These are phyloP conservation scores for Cyberlindnera lachancei DNA, from an alignment of 805 yeast species.

Conservation along the genomic window DNA sequence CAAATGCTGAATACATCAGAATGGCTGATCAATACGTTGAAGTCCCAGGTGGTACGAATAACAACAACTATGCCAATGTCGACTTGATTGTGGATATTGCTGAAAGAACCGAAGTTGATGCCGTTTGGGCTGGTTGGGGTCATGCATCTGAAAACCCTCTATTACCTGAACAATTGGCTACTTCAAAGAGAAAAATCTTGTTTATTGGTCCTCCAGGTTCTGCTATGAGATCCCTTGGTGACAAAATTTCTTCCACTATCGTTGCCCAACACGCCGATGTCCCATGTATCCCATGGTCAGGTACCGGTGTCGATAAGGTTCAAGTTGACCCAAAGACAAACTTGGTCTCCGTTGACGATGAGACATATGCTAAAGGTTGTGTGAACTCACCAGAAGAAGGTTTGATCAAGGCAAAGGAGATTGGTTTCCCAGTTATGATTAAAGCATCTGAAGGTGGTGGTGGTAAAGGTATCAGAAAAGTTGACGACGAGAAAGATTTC, in stretches of 20 bases:
- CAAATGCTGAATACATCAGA: slow-evolving; percentile 95
- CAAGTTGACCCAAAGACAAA: slow-evolving; percentile 57
- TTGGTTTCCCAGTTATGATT: slow-evolving; percentile 98
- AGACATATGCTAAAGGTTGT: slow-evolving; percentile 82
- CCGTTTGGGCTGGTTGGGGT: slow-evolving; percentile 99
- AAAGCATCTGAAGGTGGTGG: slow-evolving; percentile 99
- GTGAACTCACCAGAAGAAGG: slow-evolving; percentile 85
- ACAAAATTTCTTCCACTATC: slow-evolving; percentile 93
- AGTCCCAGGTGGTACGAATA: slow-evolving; percentile 99
- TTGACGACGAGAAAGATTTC: slow-evolving; percentile 77
- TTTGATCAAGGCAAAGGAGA: slow-evolving; percentile 68
- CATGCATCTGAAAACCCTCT: slow-evolving; percentile 98
- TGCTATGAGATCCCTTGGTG: slow-evolving; percentile 99
- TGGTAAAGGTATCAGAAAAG: slow-evolving; percentile 99
- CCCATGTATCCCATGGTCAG: slow-evolving; percentile 99
- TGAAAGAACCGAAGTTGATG: slow-evolving; percentile 92
- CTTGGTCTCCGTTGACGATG: slow-evolving; percentile 84
- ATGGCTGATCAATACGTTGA: slow-evolving; percentile 99
- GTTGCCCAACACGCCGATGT: slow-evolving; percentile 98
- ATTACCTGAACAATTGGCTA: slow-evolving; percentile 89
- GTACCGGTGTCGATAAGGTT: slow-evolving; percentile 91
- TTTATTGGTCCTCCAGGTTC: slow-evolving; percentile 99
- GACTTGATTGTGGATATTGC: slow-evolving; percentile 96
- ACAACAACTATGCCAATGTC: slow-evolving; percentile 96
- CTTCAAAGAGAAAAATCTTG: slow-evolving; percentile 82